Conservation (phyloP, 2,329 filamentous ascomycete genomes). For the Talaromyces islandicus region DNA sequence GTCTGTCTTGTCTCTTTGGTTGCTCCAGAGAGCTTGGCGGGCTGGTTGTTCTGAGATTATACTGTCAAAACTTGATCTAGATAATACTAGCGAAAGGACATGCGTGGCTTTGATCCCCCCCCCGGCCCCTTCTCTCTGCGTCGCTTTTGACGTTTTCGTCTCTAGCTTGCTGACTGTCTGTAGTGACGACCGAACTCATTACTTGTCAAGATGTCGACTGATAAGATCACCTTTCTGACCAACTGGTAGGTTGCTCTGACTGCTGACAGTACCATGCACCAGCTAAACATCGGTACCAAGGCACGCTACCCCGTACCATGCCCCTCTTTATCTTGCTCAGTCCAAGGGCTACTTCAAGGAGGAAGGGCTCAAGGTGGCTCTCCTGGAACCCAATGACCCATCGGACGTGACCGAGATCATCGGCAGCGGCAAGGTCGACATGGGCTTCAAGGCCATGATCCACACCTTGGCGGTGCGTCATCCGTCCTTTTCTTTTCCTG, state of each 20-base stretch:
- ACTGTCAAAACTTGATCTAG: constrained; percentile 80
- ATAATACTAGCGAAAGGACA: constrained; percentile 85
- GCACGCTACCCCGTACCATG: constrained; percentile 78
- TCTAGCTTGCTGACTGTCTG: constrained; percentile 8
- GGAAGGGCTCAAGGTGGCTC: constrained; percentile 69
- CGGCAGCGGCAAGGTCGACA: constrained; percentile 67
- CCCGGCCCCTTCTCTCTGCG: constrained; percentile 11
- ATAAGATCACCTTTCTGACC: constrained; percentile 79
- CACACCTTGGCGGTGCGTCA: constrained; percentile 63
- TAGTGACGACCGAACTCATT: constrained; percentile 27
- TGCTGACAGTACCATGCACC: not conserved
- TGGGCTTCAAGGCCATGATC: constrained; percentile 81
- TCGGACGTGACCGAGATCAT: constrained; percentile 80
- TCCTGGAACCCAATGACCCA: constrained; percentile 72
- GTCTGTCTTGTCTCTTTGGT: constrained; percentile 9
- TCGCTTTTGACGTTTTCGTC: not conserved
- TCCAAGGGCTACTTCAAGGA: constrained; percentile 68
- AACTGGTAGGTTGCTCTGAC: constrained; percentile 58
- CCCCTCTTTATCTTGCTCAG: constrained; percentile 70
- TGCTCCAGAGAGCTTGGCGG: not conserved
- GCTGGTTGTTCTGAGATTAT: constrained; percentile 61
- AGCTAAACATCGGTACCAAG: constrained; percentile 28
- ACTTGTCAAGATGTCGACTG: constrained; percentile 62
- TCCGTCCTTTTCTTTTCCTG: not conserved
- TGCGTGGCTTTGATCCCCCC: constrained; percentile 59